These are phyloP conservation scores for Coemansia sp. DNA, from an alignment of 192 early-diverging fungal genomes.

Conservation along the genomic window DNA sequence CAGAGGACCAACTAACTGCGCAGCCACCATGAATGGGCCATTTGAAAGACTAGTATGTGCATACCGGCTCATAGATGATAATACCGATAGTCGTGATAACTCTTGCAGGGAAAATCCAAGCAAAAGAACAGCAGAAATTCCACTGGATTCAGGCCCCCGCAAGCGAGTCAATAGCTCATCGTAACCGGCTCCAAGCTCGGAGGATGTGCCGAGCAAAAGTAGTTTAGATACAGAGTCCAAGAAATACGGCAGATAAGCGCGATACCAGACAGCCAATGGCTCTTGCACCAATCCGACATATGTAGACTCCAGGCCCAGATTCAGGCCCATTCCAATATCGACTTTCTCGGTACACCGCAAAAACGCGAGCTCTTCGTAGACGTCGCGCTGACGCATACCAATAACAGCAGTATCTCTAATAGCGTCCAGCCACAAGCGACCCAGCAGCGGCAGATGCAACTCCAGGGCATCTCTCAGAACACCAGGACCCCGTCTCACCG, in stretches of 20 bases:
- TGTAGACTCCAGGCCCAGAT: slow-evolving; percentile 37
- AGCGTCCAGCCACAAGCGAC: slow-evolving; percentile 34
- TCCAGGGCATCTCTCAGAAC: slow-evolving; percentile 18
- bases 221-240: slow-evolving; percentile 15
- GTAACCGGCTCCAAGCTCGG: background rate
- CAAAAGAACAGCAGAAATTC: slow-evolving; percentile 9
- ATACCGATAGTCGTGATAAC: background rate
- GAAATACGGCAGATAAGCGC: slow-evolving; percentile 28
- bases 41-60: background rate
- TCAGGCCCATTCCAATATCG: slow-evolving; percentile 23
- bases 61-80: background rate
- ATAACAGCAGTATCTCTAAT: slow-evolving; percentile 40
- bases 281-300: slow-evolving; percentile 28
- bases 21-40: slow-evolving; percentile 5
- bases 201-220: slow-evolving; percentile 2
- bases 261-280: slow-evolving; percentile 25
- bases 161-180: background rate
- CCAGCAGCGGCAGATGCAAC: slow-evolving; percentile 31
- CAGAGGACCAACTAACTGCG: slow-evolving; percentile 5
- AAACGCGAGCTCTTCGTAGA: slow-evolving; percentile 20
- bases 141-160: background rate
- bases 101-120: slow-evolving; percentile 21
- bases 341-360: background rate
- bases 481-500: background rate
- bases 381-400: slow-evolving; percentile 11